Percentiles rank a stretch among this genome's conserved stretches.
These are phyloP conservation scores for Taxillus chinensis DNA, from an alignment of 164 flowering plant species.

Conservation along the genomic window DNA sequence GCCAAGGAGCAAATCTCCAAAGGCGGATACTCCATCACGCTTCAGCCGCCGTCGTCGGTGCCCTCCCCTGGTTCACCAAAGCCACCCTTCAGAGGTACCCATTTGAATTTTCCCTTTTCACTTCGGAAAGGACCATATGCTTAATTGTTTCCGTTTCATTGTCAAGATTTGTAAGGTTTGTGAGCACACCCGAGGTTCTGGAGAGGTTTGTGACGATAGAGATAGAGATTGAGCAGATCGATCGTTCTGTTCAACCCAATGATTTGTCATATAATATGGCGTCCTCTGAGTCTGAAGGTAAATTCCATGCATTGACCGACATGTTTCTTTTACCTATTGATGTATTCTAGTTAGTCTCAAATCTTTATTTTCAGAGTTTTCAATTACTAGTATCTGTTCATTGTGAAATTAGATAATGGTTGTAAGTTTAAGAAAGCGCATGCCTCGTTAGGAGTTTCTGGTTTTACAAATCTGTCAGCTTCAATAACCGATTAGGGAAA, in stretches of 20 bases:
- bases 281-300: constrained; percentile 37
- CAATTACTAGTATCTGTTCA: too few species aligned
- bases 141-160: constrained; percentile 1
- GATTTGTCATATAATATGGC: constrained; percentile 23
- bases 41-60: constrained; percentile 27
- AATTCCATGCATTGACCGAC: neutral
- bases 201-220: constrained; percentile 80
- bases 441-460: too few species aligned
- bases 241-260: constrained; percentile 50
- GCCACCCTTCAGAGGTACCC: constrained; percentile 59
- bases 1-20: constrained; percentile 76
- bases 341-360: neutral
- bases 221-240: constrained; percentile 71
- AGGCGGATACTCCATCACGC: constrained; percentile 83
- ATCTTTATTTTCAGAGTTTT: neutral
- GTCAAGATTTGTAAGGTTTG: constrained; percentile 80
- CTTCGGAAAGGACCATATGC: neutral
- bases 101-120: neutral
- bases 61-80: constrained; percentile 70
- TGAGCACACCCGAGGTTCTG: constrained; percentile 76
- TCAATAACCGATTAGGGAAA: too few species aligned
- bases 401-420: too few species aligned
- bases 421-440: too few species aligned
- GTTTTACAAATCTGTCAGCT: too few species aligned
- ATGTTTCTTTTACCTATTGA: neutral